Conservation (phyloP, 164 flowering plant genomes). For the Berberis vulgaris region DNA sequence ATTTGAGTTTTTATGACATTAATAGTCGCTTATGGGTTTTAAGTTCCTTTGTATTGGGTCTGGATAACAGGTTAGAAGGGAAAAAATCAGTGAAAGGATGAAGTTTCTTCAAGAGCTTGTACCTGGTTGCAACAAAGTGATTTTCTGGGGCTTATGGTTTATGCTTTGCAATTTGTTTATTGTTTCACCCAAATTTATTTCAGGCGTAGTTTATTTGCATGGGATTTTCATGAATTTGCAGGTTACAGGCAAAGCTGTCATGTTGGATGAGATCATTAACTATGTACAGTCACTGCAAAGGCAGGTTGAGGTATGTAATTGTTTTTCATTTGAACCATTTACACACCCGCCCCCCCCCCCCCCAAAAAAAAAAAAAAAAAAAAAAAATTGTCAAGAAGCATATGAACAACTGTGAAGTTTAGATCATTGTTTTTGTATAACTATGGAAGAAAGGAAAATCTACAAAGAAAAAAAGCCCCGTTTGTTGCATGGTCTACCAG, state of each 20-base stretch:
- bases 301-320: slow-evolving; percentile 58
- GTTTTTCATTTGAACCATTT: too few species aligned
- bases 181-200: not conserved
- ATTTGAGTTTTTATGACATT: not conserved
- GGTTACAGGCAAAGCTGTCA: slow-evolving; percentile 46
- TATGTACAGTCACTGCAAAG: slow-evolving; percentile 79
- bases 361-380: too few species aligned
- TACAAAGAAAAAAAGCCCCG: too few species aligned
- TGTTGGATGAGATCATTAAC: slow-evolving; percentile 87
- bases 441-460: not conserved
- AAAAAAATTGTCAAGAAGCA: too few species aligned
- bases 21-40: not conserved
- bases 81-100: slow-evolving; percentile 82
- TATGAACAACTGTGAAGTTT: not conserved
- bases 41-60: not conserved
- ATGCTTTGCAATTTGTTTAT: not conserved
- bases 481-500: too few species aligned
- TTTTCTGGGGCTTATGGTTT: not conserved
- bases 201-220: not conserved
- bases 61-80: slow-evolving; percentile 63
- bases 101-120: slow-evolving; percentile 79
- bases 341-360: too few species aligned
- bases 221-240: not conserved
- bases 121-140: slow-evolving; percentile 79
- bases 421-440: not conserved